Conservation (phyloP, 371 early-diverging fungal genomes). For the Zopfochytrium polystomum region DNA sequence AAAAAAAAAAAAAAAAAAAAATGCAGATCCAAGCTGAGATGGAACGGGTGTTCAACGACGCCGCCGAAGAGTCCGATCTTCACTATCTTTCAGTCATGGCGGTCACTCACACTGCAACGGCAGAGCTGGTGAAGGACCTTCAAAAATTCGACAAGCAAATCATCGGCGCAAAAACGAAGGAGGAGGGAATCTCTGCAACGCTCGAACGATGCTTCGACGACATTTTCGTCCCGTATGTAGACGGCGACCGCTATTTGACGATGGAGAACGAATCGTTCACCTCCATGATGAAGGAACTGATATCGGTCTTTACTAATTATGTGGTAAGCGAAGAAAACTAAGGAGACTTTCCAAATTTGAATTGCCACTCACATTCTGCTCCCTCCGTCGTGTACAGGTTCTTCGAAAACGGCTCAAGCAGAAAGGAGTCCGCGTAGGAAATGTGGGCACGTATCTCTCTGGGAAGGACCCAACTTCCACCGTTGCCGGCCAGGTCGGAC, state of each 20-base stretch:
- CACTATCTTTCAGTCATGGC: conserved; percentile 77
- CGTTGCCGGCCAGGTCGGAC: not conserved
- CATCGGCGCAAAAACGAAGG: conserved; percentile 23
- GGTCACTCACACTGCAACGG: conserved; percentile 72
- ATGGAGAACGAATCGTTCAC: conserved; percentile 65
- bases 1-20: not conserved
- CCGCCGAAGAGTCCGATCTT: conserved; percentile 65
- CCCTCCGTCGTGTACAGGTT: not conserved
- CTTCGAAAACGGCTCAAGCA: no score
- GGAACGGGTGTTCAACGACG: conserved; percentile 69
- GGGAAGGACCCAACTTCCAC: not conserved
- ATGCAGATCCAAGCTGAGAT: conserved; percentile 83
- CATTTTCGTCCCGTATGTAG: conserved; percentile 91
- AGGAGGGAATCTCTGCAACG: conserved; percentile 20
- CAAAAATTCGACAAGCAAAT: conserved; percentile 58
- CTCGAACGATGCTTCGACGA: conserved; percentile 89
- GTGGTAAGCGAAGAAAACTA: conserved; percentile 24
- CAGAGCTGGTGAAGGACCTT: conserved; percentile 70
- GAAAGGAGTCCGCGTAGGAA: no score
- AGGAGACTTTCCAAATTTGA: not conserved
- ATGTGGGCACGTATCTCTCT: conserved; percentile 9
- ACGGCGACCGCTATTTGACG: conserved; percentile 78
- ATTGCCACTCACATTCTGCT: not conserved
- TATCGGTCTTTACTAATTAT: conserved; percentile 32
- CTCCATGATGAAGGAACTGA: conserved; percentile 55